Base-by-base conservation (phyloP, 768 basidiomycete genomes). In the Rhodotorula paludigena region DNA sequence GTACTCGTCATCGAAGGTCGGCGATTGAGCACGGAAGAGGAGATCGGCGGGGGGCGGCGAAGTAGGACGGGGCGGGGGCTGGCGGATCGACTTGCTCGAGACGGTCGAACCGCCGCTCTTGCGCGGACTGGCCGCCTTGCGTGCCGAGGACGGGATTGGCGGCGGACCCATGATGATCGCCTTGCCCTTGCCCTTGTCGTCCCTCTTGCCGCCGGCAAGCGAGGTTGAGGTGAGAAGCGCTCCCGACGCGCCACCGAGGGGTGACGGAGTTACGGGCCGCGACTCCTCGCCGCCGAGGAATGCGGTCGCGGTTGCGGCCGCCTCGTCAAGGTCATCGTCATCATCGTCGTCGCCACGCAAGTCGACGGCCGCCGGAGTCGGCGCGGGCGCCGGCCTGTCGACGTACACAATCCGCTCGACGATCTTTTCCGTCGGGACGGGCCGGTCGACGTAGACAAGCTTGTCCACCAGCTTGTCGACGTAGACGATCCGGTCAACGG, bases 41-140 rank as follows among this genome's bases (percentile, higher is more conserved):
- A 96, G 88, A 63, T 97, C 92, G 25, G 88, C 81, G 25, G 92
- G 94, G 10, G 92, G 93, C 3, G 94, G 93, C 0, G 94, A 97
- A 7, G 86, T 88, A 0, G 94, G 94, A 51, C 93, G 83, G 51
- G 51, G 59, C n/a, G 70, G 70, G 7, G 63, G 82, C n/a, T 49
- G 58, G 21, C 41, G 57, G 20, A 54, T n/a, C 10, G 59, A 57
- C 32, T 49, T 48, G 45, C 52, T 48, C 45, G 60, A 59, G 35
- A 35, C 44, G 32, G 39, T 28, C 41, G 68, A 57, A 18, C 41
- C 48, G 5, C 36, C 60, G 51, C 63, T 63, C 71, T 66, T 68
- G 53, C 71, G 59, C 9, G 64, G 60, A 16, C 60, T 62, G 38
- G 28, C 35, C 14, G 2, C 6, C 53, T 63, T 68, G 41, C 62